Percentiles rank a stretch among this genome's conserved stretches.
Evolutionary conservation across 305 asterid species (phyloP).

Genomic region (Solanum chacoense): DNA sequence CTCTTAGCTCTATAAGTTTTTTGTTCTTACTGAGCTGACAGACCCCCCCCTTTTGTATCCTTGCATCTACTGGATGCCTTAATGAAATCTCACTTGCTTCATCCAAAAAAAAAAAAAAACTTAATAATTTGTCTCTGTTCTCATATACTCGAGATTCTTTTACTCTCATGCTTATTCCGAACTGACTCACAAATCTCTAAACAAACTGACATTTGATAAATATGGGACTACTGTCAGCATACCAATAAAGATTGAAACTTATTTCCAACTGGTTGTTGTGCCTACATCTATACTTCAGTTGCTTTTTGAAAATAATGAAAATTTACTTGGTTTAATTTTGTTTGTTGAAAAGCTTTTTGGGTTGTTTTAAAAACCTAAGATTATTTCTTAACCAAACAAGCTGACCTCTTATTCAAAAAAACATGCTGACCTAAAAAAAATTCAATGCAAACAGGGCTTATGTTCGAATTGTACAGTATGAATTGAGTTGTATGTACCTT

Average conservation of each 20-base stretch:
- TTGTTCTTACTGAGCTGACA: not conserved
- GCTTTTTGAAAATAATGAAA: not conserved
- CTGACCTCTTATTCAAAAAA: not conserved
- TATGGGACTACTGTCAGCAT: not conserved
- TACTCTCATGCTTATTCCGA: not conserved
- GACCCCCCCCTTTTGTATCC: not conserved
- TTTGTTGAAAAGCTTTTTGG: not conserved
- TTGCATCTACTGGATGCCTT: not conserved
- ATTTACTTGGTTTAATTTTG: not conserved
- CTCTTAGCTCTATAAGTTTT: not conserved
- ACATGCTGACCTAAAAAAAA: not conserved
- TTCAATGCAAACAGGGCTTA: not conserved
- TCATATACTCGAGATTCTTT: not conserved
- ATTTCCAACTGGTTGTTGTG: not conserved
- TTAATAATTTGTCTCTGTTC: not conserved
- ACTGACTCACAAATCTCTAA: not conserved
- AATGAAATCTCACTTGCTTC: not conserved
- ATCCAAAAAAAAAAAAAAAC: not conserved
- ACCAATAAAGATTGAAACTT: not conserved
- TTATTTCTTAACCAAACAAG: not conserved
- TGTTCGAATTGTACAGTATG: not conserved
- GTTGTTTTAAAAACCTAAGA: not conserved
- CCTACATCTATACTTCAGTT: not conserved
- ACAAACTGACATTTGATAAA: not conserved
- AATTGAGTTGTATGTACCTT: not conserved